Conservation (phyloP, 768 basidiomycete genomes). For the Krasilnikovozyma curviuscula region DNA sequence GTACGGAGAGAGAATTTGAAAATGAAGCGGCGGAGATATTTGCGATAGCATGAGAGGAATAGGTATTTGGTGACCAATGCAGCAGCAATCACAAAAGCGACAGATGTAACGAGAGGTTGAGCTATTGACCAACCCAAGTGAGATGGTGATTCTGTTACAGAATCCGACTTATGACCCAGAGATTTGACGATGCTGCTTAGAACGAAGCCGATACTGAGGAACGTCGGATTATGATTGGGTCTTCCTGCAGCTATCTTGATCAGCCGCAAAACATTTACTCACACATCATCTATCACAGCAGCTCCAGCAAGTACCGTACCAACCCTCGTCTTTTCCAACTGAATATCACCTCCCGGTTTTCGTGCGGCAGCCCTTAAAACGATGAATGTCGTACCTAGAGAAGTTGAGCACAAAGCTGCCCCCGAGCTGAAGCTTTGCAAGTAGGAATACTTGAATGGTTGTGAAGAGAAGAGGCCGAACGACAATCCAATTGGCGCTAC, state of each 20-base stretch:
- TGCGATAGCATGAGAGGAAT: slow-evolving; percentile 19
- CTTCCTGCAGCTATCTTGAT: background rate
- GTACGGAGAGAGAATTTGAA: slow-evolving; percentile 14
- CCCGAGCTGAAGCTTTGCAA: slow-evolving; percentile 43
- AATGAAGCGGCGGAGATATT: slow-evolving; percentile 1
- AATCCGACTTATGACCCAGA: background rate
- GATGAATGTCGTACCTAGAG: slow-evolving; percentile 47
- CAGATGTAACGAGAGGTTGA: slow-evolving; percentile 38
- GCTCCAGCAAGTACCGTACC: slow-evolving; percentile 43
- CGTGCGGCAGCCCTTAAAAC: slow-evolving; percentile 28
- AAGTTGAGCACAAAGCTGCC: slow-evolving; percentile 43
- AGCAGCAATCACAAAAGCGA: slow-evolving; percentile 33
- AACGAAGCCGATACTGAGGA: slow-evolving; percentile 2
- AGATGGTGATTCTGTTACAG: background rate
- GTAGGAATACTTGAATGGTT: too few species aligned
- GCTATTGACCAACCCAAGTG: slow-evolving; percentile 29
- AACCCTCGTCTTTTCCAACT: slow-evolving; percentile 34
- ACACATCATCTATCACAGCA: slow-evolving; percentile 42
- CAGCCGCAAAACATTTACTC: background rate
- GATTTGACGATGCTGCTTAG: background rate
- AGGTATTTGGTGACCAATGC: slow-evolving; percentile 25
- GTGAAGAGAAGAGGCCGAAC: slow-evolving; percentile 23
- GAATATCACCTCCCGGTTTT: slow-evolving; percentile 18
- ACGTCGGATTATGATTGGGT: background rate
- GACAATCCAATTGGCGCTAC: slow-evolving; percentile 22